Evolutionary conservation across 768 basidiomycete genomes (phyloP), one percentile per base, ranked within the genome.

Genomic region (Leccinellum luteum): DNA sequence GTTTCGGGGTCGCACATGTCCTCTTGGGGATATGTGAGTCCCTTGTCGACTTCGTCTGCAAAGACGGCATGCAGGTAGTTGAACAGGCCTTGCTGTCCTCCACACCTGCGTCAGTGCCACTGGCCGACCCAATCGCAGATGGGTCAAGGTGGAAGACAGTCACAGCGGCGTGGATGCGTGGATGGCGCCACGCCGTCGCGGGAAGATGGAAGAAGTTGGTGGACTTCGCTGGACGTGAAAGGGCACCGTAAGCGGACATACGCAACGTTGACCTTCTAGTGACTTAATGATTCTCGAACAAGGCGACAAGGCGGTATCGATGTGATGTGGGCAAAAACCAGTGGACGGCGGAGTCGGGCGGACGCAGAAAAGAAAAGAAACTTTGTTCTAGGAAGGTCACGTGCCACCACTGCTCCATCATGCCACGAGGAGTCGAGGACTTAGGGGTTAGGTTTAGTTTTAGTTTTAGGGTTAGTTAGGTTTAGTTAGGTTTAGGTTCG

Each of bases 1-100:
- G 78, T 74, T 31, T 80, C 72, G 23, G 78, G 76, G 6, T 76
- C 73, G 53, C 79, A 75, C 17, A 79, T 74, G 41, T 79, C 80
- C 72, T 93, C 90, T 72, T 95, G 94, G 0, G 94, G 93, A 71
- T 95, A 96, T 8, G 94, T 92, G 60, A 76, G 65, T 1, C 94
- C 94, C 48, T 81, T 81, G 55, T 85, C 86, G 13, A 96, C 77
- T 63, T 89, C 91, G 52, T 78, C 76, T n/a, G 83, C 81, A 71
- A 96, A 95, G 25, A 84, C 75, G 31, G 57, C 38, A 60, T 80
- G 79, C 15, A 92, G 79, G 64, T 86, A 81, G 21, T 84, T 78
- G 54, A 90, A 66, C 38, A 93, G 73, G 25, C 83, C 86, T 3
- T 25, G n/a, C n/a, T n/a, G n/a, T 58, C 68, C 6, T 28, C 48